A percentile compares a stretch with the other conserved stretches of the same genome.
phyloP scores from a whole-genome alignment of 768 basidiomycete genomes.

The Daedaleopsis sinensis region DNA sequence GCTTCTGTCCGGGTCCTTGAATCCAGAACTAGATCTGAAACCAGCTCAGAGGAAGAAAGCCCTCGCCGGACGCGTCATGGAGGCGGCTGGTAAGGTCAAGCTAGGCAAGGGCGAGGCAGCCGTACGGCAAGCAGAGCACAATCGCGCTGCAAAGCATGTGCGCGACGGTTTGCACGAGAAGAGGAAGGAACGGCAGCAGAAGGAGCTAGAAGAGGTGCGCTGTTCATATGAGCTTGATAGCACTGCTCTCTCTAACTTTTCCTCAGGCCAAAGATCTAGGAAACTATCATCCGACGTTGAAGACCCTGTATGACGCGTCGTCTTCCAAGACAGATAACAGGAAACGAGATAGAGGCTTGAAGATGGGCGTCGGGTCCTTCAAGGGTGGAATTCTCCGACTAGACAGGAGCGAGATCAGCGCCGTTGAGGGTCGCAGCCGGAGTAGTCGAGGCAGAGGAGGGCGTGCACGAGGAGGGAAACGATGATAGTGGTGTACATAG shows the following conservation, averaged over 20 bases:
- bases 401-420: constrained; percentile 58
- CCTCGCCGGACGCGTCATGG: constrained; percentile 75
- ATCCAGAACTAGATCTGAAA: constrained; percentile 60
- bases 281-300: constrained; percentile 82
- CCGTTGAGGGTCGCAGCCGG: constrained; percentile 32
- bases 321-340: constrained; percentile 31
- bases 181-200: constrained; percentile 55
- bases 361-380: constrained; percentile 82
- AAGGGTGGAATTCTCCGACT: constrained; percentile 69
- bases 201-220: constrained; percentile 69
- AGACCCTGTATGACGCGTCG: constrained; percentile 60
- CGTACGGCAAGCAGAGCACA: constrained; percentile 64
- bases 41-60: constrained; percentile 75
- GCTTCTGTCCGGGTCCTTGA: constrained; percentile 72
- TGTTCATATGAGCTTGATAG: neutral
- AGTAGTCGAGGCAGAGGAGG: constrained; percentile 21
- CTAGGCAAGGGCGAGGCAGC: constrained; percentile 74
- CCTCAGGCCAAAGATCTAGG: constrained; percentile 79
- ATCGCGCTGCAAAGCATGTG: constrained; percentile 71
- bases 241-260: neutral
- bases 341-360: constrained; percentile 66
- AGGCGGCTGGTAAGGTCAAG: constrained; percentile 66
- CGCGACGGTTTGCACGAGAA: constrained; percentile 71
- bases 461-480: constrained; percentile 27
- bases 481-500: constrained; percentile 1